phyloP scores from a whole-genome alignment of 352 stramenopile species.

The Globisporangium splendens region DNA sequence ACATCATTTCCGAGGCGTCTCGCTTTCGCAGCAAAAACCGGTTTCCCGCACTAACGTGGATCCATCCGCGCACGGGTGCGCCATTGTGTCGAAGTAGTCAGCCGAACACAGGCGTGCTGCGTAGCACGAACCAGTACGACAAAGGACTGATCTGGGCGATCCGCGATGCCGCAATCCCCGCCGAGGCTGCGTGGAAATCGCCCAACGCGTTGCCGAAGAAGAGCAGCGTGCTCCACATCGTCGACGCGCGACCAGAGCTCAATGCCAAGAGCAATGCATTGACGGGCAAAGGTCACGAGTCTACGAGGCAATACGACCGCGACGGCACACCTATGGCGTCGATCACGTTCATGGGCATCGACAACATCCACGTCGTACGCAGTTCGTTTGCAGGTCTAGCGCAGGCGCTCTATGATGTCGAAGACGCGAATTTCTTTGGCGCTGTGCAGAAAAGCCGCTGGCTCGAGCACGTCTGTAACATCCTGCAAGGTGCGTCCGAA shows the following conservation, averaged over 20 bases:
- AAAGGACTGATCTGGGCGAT: constrained; percentile 88
- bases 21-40: constrained; percentile 75
- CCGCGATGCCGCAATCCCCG: constrained; percentile 68
- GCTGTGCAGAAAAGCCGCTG: constrained; percentile 81
- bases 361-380: constrained; percentile 86
- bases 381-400: constrained; percentile 64
- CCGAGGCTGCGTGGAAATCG: constrained; percentile 29
- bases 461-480: constrained; percentile 79
- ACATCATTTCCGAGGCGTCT: constrained; percentile 62
- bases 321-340: constrained; percentile 62
- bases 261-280: constrained; percentile 90
- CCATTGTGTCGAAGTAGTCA: constrained; percentile 93
- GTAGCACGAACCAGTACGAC: constrained; percentile 90
- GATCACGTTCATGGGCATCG: constrained; percentile 87
- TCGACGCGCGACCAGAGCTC: constrained; percentile 88
- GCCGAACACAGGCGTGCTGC: constrained; percentile 94
- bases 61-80: constrained; percentile 84
- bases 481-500: constrained; percentile 69
- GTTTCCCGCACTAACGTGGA: constrained; percentile 88
- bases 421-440: constrained; percentile 85
- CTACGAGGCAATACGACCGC: constrained; percentile 82
- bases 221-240: constrained; percentile 77
- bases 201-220: constrained; percentile 49
- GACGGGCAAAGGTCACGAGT: constrained; percentile 89
- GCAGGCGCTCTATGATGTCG: constrained; percentile 78